Evolutionary conservation across 202 grass and related monocot species (phyloP).

Genomic region (Brachypodium distachyon): DNA sequence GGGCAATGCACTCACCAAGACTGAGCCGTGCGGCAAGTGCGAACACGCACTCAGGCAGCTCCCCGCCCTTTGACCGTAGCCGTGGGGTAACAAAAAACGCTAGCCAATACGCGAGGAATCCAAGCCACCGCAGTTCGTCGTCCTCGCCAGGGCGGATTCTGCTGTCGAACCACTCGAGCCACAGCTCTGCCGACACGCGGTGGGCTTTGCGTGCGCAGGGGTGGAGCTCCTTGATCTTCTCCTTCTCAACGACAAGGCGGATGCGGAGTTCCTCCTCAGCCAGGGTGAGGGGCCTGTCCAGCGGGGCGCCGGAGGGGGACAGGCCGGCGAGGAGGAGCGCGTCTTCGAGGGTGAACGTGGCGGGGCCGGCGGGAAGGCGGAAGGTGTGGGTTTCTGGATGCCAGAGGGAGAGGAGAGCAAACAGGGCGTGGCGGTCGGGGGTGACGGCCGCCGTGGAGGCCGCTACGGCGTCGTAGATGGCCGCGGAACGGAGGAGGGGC

Average conservation of each 20-base stretch:
- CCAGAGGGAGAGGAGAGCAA: constrained; percentile 39
- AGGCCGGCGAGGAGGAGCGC: constrained; percentile 37
- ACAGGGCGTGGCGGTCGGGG: constrained; percentile 28
- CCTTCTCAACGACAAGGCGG: constrained; percentile 47
- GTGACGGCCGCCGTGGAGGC: constrained; percentile 17
- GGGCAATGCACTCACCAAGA: constrained; percentile 39
- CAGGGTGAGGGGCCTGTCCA: constrained; percentile 16
- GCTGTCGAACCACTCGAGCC: constrained; percentile 58
- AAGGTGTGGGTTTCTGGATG: constrained; percentile 19
- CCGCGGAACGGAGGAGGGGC: constrained; percentile 8
- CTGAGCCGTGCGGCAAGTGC: constrained; percentile 38
- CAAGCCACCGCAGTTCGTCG: constrained; percentile 38
- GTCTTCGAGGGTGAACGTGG: constrained; percentile 56
- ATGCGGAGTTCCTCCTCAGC: constrained; percentile 34
- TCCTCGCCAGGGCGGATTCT: constrained; percentile 30
- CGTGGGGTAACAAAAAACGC: constrained; percentile 30
- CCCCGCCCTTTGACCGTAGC: background rate
- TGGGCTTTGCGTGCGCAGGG: constrained; percentile 24
- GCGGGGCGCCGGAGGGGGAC: constrained; percentile 25
- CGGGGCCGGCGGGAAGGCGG: constrained; percentile 34
- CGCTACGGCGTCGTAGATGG: constrained; percentile 27
- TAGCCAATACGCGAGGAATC: constrained; percentile 61
- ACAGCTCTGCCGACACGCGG: constrained; percentile 33
- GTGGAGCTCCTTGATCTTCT: constrained; percentile 58
- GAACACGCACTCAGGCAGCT: constrained; percentile 29